A percentile compares a stretch with the other conserved stretches of the same genome.
These are phyloP conservation scores for Fusarium verticillioides DNA, from an alignment of 2,329 filamentous ascomycete species.

Conservation along the genomic window DNA sequence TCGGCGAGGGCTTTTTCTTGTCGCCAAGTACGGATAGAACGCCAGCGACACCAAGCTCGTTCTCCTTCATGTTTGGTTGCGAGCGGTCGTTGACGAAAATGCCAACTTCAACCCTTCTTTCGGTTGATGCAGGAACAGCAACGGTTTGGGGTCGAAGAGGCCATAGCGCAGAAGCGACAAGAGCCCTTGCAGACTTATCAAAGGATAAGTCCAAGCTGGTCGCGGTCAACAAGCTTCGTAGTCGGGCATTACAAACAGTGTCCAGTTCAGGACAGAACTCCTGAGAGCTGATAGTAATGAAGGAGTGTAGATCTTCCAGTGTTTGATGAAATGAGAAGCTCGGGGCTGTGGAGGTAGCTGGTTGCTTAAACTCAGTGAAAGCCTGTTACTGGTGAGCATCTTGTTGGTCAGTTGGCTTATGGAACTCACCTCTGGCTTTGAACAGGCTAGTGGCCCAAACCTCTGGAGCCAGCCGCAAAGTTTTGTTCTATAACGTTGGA, in stretches of 20 bases:
- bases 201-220: slow-evolving; percentile 81
- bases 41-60: slow-evolving; percentile 83
- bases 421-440: slow-evolving; percentile 42
- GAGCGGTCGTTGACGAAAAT: slow-evolving; percentile 73
- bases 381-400: slow-evolving; percentile 52
- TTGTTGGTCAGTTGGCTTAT: not conserved
- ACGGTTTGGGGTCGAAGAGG: slow-evolving; percentile 57
- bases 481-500: slow-evolving; percentile 50
- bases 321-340: slow-evolving; percentile 76
- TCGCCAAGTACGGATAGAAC: slow-evolving; percentile 82
- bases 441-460: slow-evolving; percentile 70
- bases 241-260: slow-evolving; percentile 60
- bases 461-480: slow-evolving; percentile 70
- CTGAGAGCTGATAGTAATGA: slow-evolving; percentile 64
- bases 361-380: slow-evolving; percentile 65
- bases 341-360: slow-evolving; percentile 55
- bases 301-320: slow-evolving; percentile 65
- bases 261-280: slow-evolving; percentile 62
- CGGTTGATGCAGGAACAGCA: slow-evolving; percentile 52
- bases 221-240: slow-evolving; percentile 60
- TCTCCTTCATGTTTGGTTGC: slow-evolving; percentile 67
- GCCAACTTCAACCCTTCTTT: slow-evolving; percentile 80
- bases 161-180: slow-evolving; percentile 76
- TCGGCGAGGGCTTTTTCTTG: slow-evolving; percentile 75
- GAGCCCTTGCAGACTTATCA: slow-evolving; percentile 71